A percentile compares a stretch with the other conserved stretches of the same genome.
Evolutionary conservation across 1,284 basidiomycete genomes (phyloP).

Genomic region (Mycocalia duriaeana): DNA sequence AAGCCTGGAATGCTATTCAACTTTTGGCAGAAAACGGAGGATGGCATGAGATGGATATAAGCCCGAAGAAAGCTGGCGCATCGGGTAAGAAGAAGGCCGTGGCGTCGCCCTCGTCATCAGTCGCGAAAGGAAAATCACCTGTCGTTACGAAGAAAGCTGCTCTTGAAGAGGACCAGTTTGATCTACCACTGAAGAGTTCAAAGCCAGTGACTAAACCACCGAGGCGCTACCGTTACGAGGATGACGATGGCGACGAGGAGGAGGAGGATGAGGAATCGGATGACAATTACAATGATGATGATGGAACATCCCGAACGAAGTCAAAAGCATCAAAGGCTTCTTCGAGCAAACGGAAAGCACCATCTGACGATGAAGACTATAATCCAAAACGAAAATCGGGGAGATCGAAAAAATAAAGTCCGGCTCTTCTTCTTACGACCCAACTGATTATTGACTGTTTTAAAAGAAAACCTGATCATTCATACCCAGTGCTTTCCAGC

Average conservation of each 20-base stretch:
- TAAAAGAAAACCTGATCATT: too few relatives aligned
- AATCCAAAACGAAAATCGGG: conserved; percentile 13
- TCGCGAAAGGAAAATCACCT: conserved; percentile 3
- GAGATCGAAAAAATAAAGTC: conserved; percentile 13
- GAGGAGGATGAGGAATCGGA: conserved; percentile 10
- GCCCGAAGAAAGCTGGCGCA: conserved; percentile 20
- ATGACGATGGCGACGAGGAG: conserved; percentile 11
- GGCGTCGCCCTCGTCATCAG: too few relatives aligned
- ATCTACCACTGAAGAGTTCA: too few relatives aligned
- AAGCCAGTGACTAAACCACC: too few relatives aligned
- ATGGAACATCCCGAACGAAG: conserved; percentile 6
- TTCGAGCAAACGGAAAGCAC: conserved; percentile 7
- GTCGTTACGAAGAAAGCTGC: conserved; percentile 6
- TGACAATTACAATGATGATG: conserved; percentile 8
- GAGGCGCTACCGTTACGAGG: too few relatives aligned
- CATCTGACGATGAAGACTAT: neutral
- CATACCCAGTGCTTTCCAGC: too few relatives aligned
- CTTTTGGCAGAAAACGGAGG: conserved; percentile 71
- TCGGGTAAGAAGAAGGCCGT: conserved; percentile 10
- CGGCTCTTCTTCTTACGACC: too few relatives aligned
- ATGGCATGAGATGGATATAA: conserved; percentile 47
- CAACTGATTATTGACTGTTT: too few relatives aligned
- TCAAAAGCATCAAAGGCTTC: conserved; percentile 6
- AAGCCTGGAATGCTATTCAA: conserved; percentile 67
- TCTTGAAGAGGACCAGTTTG: too few relatives aligned